These are phyloP conservation scores for Leishmania tropica DNA, from an alignment of 208 protist species.

Conservation along the genomic window DNA sequence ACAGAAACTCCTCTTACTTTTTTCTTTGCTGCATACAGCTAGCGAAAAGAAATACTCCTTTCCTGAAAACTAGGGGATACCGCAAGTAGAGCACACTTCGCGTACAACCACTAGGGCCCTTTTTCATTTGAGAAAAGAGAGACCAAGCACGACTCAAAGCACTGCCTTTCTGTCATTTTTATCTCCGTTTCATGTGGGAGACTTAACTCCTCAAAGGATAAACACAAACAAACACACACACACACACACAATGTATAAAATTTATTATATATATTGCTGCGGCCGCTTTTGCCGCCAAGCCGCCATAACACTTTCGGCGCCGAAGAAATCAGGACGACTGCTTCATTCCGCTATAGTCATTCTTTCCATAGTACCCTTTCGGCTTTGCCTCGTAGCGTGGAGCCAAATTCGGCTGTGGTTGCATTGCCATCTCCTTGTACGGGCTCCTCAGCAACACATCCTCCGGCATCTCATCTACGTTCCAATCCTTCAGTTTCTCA, in stretches of 20 bases:
- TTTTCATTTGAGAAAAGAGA: background rate
- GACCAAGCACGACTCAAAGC: too few relatives aligned
- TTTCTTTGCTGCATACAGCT: background rate
- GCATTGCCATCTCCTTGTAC: slow-evolving; percentile 89
- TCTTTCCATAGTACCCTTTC: slow-evolving; percentile 67
- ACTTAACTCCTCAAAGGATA: background rate
- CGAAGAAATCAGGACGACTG: slow-evolving; percentile 40
- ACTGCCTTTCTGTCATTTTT: background rate
- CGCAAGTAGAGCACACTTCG: background rate
- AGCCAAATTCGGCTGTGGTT: slow-evolving; percentile 66
- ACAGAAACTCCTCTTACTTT: background rate
- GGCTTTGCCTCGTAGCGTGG: slow-evolving; percentile 86
- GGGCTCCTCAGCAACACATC: slow-evolving; percentile 55
- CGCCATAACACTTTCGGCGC: background rate
- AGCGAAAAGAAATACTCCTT: background rate
- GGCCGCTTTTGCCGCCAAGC: background rate
- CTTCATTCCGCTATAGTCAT: slow-evolving; percentile 87
- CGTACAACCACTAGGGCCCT: background rate
- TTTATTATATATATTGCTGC: background rate
- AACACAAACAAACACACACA: background rate
- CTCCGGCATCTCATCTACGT: slow-evolving; percentile 79
- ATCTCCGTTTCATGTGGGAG: background rate
- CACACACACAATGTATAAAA: background rate
- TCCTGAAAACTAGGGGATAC: background rate
- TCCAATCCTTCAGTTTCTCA: slow-evolving; percentile 78